Conservation (phyloP, 2,329 filamentous ascomycete genomes). For the Helicocarpus griseus region DNA sequence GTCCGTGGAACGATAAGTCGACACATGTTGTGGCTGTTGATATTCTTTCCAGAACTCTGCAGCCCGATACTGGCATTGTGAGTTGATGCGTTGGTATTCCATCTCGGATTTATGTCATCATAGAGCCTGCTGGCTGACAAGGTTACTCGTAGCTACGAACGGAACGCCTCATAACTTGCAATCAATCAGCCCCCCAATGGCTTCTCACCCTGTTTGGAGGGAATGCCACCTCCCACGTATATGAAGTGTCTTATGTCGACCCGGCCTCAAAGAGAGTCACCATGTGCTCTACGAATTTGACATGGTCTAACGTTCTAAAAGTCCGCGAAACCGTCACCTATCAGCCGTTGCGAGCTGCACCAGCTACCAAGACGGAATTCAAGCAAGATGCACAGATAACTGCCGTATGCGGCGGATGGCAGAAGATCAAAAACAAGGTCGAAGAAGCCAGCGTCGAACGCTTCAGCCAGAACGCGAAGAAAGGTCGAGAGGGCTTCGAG, state of each 20-base stretch:
- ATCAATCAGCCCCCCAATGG: conserved; percentile 41
- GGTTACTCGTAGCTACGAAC: conserved; percentile 49
- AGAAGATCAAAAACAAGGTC: conserved; percentile 91
- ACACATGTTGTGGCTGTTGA: conserved; percentile 94
- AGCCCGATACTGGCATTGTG: conserved; percentile 57
- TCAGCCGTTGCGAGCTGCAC: conserved; percentile 47
- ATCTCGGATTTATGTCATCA: background rate
- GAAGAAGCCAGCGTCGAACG: conserved; percentile 82
- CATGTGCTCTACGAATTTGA: conserved; percentile 93
- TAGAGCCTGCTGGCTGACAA: background rate
- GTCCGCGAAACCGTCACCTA: conserved; percentile 92
- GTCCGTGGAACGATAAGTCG: conserved; percentile 98
- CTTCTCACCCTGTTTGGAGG: conserved; percentile 70
- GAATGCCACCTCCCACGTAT: conserved; percentile 75
- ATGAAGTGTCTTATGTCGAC: conserved; percentile 93
- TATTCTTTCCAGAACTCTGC: conserved; percentile 65
- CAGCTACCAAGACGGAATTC: conserved; percentile 61
- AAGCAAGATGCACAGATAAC: conserved; percentile 86
- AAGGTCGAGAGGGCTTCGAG: conserved; percentile 91
- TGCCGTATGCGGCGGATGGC: conserved; percentile 90
- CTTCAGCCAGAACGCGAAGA: conserved; percentile 84
- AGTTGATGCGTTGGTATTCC: conserved; percentile 23
- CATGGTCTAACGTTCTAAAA: conserved; percentile 78
- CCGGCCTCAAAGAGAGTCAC: conserved; percentile 74
- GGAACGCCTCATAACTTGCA: conserved; percentile 52